Evolutionary conservation across 2,329 filamentous ascomycete species (phyloP).

Genomic region (Penicillium sp.): DNA sequence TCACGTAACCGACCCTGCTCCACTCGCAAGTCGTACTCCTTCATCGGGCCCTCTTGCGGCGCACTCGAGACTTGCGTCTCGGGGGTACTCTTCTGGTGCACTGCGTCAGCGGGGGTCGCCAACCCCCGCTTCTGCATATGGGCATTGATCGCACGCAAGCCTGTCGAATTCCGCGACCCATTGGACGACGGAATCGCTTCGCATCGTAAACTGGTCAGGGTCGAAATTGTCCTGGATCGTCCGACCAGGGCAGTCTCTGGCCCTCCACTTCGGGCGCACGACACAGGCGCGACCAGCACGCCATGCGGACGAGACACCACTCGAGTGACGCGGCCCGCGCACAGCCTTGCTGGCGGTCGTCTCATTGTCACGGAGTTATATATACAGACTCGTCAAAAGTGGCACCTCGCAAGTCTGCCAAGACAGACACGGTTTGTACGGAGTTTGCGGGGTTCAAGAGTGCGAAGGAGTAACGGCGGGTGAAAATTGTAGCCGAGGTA

Average conservation of each 20-base stretch:
- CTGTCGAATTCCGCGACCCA: neutral
- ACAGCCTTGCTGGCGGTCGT: constrained; percentile 26
- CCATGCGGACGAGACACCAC: constrained; percentile 20
- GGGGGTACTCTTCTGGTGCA: neutral
- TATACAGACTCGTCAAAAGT: neutral
- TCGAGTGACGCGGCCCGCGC: constrained; percentile 24
- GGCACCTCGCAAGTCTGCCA: too few relatives aligned
- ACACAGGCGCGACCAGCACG: constrained; percentile 12
- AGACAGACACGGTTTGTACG: neutral
- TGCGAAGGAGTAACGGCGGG: neutral
- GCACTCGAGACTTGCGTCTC: constrained; percentile 6
- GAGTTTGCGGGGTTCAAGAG: neutral
- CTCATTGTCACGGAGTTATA: constrained; percentile 20
- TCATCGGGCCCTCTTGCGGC: constrained; percentile 60
- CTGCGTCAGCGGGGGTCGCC: constrained; percentile 14
- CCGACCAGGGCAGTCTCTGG: constrained; percentile 14
- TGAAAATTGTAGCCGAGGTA: constrained; percentile 20
- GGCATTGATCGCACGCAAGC: constrained; percentile 13
- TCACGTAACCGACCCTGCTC: constrained; percentile 67
- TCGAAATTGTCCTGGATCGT: constrained; percentile 14
- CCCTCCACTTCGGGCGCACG: constrained; percentile 10
- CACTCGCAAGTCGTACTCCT: constrained; percentile 83
- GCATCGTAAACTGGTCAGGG: neutral
- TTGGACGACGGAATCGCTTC: neutral
- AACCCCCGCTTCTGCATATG: constrained; percentile 14